Evolutionary conservation across 495 filamentous ascomycete genomes (phyloP).

Genomic region (Penicillium ucsense): DNA sequence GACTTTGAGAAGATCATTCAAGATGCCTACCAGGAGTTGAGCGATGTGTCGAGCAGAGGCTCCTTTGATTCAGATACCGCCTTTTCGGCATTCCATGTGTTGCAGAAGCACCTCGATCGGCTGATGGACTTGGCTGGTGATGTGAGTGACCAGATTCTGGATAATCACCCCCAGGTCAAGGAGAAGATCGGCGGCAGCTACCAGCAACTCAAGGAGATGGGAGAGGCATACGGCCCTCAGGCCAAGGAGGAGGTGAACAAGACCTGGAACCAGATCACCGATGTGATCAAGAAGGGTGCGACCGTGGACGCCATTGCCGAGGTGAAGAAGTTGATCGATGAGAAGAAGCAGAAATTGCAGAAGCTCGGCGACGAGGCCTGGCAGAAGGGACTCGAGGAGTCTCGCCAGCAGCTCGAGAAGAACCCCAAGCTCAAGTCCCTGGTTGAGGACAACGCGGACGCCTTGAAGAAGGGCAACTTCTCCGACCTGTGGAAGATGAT

Average conservation of each 20-base stretch:
- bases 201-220: conserved; percentile 53
- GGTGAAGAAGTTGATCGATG: conserved; percentile 49
- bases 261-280: conserved; percentile 50
- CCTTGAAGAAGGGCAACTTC: conserved; percentile 50
- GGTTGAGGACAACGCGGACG: conserved; percentile 49
- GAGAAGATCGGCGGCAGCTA: conserved; percentile 55
- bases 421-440: conserved; percentile 55
- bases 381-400: conserved; percentile 52
- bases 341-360: conserved; percentile 51
- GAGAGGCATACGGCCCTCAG: conserved; percentile 54
- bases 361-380: conserved; percentile 55
- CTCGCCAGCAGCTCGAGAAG: conserved; percentile 54
- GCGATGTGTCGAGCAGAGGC: conserved; percentile 36
- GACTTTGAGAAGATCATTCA: conserved; percentile 53
- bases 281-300: conserved; percentile 45
- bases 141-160: conserved; percentile 45
- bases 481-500: conserved; percentile 43
- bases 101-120: conserved; percentile 41
- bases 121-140: conserved; percentile 46
- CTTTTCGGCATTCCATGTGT: conserved; percentile 38
- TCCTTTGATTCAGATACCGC: conserved; percentile 40
- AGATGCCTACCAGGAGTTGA: conserved; percentile 50
- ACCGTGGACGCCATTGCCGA: conserved; percentile 38
- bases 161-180: conserved; percentile 58
- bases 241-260: conserved; percentile 59